Evolutionary conservation across 2,329 filamentous ascomycete species (phyloP).

Genomic region (Aspergillus sp.): DNA sequence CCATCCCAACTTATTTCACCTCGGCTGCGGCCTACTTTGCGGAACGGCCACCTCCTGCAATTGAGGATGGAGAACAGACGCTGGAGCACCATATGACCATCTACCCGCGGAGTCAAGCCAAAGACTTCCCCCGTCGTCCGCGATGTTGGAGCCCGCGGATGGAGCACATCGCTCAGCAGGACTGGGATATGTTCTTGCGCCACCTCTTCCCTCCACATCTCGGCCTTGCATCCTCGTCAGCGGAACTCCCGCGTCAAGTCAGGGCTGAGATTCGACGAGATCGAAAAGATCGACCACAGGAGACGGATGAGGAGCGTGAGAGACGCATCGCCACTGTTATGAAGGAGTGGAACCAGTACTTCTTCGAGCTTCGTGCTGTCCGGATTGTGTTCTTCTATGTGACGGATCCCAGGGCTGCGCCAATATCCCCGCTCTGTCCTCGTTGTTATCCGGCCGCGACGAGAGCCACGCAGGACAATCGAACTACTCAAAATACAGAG

Average conservation of each 20-base stretch:
- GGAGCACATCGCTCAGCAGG: conserved; percentile 39
- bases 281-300: conserved; percentile 43
- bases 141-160: conserved; percentile 39
- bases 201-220: conserved; percentile 43
- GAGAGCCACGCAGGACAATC: conserved; percentile 25
- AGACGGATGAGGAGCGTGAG: conserved; percentile 41
- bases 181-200: conserved; percentile 46
- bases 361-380: conserved; percentile 39
- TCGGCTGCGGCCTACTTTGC: conserved; percentile 40
- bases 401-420: conserved; percentile 31
- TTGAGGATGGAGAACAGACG: conserved; percentile 24
- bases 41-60: conserved; percentile 31
- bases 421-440: conserved; percentile 39
- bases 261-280: conserved; percentile 42
- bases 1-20: conserved; percentile 32
- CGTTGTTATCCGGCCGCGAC: conserved; percentile 42
- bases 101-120: conserved; percentile 41
- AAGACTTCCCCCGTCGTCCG: conserved; percentile 43
- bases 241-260: conserved; percentile 37
- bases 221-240: conserved; percentile 36
- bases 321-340: conserved; percentile 40
- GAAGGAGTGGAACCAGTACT: conserved; percentile 45
- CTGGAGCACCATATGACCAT: conserved; percentile 41
- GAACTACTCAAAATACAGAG: conserved; percentile 10
- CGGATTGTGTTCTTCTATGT: conserved; percentile 37